Base-by-base conservation (phyloP, 192 early-diverging fungal species). In the Backusella tarrabulga region DNA sequence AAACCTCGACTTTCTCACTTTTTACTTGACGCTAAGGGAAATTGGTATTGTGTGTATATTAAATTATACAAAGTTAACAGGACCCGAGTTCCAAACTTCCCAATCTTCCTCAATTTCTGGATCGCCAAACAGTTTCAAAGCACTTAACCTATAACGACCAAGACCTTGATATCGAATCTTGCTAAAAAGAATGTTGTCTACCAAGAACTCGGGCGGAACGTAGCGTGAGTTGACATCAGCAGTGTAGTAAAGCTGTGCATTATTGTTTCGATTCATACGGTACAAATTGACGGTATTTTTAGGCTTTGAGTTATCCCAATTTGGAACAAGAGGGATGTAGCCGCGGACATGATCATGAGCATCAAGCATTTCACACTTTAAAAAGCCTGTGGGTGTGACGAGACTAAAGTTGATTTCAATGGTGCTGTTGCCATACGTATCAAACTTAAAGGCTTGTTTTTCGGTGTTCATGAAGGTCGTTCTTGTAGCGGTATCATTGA, bases 41-140 rank as follows among this genome's bases (percentile, higher is more conserved):
- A n/a, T 32, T 32, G 32, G 32, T 3, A 32, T 3, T 32, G 32
- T 32, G 32, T 32, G 32, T 32, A 3, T 32, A 32, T 32, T 32
- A 3, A 32, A 52, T 69, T 69, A 69, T 38, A 36, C 19, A 38
- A 69, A 34, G 1, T 38, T 41, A 36, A 81, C 74, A 42, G 36
- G 67, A 19, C 72, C 68, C 7, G 76, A 69, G 4, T 32, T 69
- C 63, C 41, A 77, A 32, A 29, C 29, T 23, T 81, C 76, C 46
- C 40, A 81, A 41, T 81, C 80, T 19, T 60, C 34, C 14, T 34
- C 21, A 26, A 75, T 71, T 17, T 74, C 67, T 32, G 76, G 76
- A 40, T 83, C 75, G n/a, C 82, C 82, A 46, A 80, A 56, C 1
- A 77, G 52, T 34, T 80, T 77, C 14, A 83, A 76, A 17, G 82